These are phyloP conservation scores for Apophysomyces variabilis DNA, from an alignment of 371 early-diverging fungal genomes.

Conservation along the genomic window DNA sequence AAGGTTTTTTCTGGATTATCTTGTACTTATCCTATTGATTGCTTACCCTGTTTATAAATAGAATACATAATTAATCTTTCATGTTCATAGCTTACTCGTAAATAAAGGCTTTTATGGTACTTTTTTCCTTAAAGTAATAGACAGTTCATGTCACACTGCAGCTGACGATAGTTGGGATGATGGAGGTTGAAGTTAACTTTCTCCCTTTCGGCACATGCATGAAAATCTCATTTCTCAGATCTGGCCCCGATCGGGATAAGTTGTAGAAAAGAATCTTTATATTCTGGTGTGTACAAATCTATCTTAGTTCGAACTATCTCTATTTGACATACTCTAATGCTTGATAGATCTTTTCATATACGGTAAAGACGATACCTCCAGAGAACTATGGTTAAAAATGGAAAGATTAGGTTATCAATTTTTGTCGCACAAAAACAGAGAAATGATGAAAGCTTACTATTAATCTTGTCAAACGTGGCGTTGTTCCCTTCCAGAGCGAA, in stretches of 20 bases:
- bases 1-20: not conserved
- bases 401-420: not conserved
- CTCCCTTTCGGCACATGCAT: no score
- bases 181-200: no score
- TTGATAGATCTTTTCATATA: constrained; percentile 80
- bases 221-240: no score
- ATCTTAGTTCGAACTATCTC: not conserved
- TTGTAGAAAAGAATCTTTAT: no score
- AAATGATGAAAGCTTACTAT: constrained; percentile 62
- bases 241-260: no score
- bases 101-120: no score
- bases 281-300: not conserved
- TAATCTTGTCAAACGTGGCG: constrained; percentile 85
- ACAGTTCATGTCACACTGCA: no score
- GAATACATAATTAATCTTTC: not conserved
- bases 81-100: no score
- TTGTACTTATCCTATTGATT: not conserved
- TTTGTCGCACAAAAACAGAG: not conserved
- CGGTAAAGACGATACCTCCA: constrained; percentile 93
- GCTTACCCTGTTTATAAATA: not conserved
- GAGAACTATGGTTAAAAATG: constrained; percentile 65
- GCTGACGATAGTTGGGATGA: no score
- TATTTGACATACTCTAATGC: constrained; percentile 27
- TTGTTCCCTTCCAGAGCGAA: constrained; percentile 94
- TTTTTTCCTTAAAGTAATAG: no score